A percentile compares a stretch with the other conserved stretches of the same genome.
phyloP scores from a whole-genome alignment of 2,329 filamentous ascomycete species.

The Fusarium domesticum region DNA sequence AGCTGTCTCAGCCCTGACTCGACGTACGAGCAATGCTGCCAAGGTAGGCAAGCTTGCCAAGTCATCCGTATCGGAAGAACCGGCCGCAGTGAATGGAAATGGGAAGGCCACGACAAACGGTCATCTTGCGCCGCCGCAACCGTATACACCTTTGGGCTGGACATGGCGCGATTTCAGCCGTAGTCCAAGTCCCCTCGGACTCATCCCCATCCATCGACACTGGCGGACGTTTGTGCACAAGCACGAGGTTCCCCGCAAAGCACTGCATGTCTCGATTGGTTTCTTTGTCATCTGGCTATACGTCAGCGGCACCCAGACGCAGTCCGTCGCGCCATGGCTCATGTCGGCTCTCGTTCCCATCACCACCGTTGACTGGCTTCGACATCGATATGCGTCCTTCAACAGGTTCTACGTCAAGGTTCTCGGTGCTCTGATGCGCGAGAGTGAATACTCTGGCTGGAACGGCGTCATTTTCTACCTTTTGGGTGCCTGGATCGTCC shows the following conservation, averaged over 20 bases:
- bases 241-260: constrained; percentile 93
- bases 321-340: constrained; percentile 77
- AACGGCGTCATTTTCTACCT: constrained; percentile 98
- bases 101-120: constrained; percentile 49
- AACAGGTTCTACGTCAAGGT: constrained; percentile 84
- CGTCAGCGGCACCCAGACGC: constrained; percentile 70
- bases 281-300: constrained; percentile 91
- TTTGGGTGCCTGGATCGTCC: constrained; percentile 80
- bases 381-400: constrained; percentile 76
- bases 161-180: constrained; percentile 86
- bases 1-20: constrained; percentile 52
- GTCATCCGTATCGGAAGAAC: constrained; percentile 19
- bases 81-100: constrained; percentile 34
- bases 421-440: constrained; percentile 90
- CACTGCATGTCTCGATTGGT: constrained; percentile 91
- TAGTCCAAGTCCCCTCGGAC: constrained; percentile 85
- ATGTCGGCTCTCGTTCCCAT: constrained; percentile 81
- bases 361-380: constrained; percentile 73
- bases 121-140: constrained; percentile 66
- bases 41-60: constrained; percentile 29
- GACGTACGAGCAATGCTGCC: constrained; percentile 40
- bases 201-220: constrained; percentile 92
- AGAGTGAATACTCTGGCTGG: constrained; percentile 89
- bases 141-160: constrained; percentile 58
- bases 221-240: constrained; percentile 92